A percentile compares a stretch with the other conserved stretches of the same genome.
phyloP scores from a whole-genome alignment of 768 basidiomycete genomes.

The Phaeotremella skinneri region DNA sequence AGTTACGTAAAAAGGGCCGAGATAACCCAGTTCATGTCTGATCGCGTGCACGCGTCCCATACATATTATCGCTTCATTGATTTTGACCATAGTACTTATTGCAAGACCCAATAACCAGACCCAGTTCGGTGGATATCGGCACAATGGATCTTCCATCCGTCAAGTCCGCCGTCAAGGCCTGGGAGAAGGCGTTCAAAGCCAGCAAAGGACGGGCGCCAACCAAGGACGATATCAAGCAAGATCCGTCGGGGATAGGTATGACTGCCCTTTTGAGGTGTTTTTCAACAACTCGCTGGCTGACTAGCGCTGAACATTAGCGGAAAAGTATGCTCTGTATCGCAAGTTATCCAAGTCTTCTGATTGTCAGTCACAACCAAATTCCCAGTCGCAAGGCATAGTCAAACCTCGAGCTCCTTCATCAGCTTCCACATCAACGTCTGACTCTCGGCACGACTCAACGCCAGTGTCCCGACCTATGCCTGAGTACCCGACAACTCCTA shows the following conservation, averaged over 20 bases:
- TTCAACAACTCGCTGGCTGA: neutral
- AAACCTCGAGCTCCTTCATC: conserved; percentile 9
- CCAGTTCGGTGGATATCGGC: neutral
- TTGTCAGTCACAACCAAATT: conserved; percentile 13
- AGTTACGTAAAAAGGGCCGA: neutral
- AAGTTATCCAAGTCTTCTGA: conserved; percentile 24
- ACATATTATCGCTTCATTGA: too few relatives aligned
- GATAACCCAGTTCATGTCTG: too few relatives aligned
- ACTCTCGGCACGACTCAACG: conserved; percentile 14
- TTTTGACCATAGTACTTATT: too few relatives aligned
- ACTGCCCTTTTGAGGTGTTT: conserved; percentile 6
- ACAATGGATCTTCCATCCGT: conserved; percentile 39
- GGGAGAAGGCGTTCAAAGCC: conserved; percentile 51
- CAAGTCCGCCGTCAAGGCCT: conserved; percentile 52
- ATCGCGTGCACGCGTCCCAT: too few relatives aligned
- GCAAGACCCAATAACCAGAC: too few relatives aligned
- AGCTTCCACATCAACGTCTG: conserved; percentile 11
- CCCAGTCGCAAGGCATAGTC: conserved; percentile 2
- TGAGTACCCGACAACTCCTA: conserved; percentile 42
- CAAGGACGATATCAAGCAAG: conserved; percentile 53
- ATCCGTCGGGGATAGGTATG: conserved; percentile 50
- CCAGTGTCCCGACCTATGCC: conserved; percentile 18
- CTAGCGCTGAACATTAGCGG: conserved; percentile 17
- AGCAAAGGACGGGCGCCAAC: conserved; percentile 46
- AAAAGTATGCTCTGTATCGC: conserved; percentile 40